Conservation (phyloP, 2,329 filamentous ascomycete species). For the Ophioceras dolichostomum region DNA sequence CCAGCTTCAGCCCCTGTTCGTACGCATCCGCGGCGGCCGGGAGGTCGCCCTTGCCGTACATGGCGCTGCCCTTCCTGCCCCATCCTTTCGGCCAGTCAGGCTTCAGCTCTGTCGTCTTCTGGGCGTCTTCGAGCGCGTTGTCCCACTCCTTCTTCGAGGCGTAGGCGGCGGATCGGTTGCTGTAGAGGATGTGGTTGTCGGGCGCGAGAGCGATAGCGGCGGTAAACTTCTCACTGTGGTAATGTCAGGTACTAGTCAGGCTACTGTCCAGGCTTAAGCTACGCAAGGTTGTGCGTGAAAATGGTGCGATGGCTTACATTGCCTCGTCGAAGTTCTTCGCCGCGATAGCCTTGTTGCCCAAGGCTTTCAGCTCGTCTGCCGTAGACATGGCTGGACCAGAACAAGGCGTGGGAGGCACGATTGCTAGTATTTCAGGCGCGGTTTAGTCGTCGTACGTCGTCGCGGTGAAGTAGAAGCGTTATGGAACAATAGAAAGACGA, state of each 20-base stretch:
- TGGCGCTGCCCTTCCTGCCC: slow-evolving; percentile 82
- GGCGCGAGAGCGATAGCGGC: slow-evolving; percentile 84
- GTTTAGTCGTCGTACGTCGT: background rate
- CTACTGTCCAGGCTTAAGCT: too few species aligned
- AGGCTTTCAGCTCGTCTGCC: slow-evolving; percentile 78
- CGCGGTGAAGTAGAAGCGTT: background rate
- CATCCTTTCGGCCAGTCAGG: slow-evolving; percentile 97
- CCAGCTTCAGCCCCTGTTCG: slow-evolving; percentile 85
- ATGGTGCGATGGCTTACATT: slow-evolving; percentile 54
- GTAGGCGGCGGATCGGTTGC: slow-evolving; percentile 81
- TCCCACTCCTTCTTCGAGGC: slow-evolving; percentile 85
- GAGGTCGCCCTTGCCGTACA: slow-evolving; percentile 79
- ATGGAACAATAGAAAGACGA: background rate
- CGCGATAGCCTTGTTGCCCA: slow-evolving; percentile 97
- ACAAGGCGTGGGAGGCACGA: too few species aligned
- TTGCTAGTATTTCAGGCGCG: background rate
- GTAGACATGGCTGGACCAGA: slow-evolving; percentile 33
- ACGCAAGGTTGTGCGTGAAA: background rate
- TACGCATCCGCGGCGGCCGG: slow-evolving; percentile 81
- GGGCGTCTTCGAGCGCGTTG: slow-evolving; percentile 75
- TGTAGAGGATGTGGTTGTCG: slow-evolving; percentile 92
- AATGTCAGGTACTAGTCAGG: background rate
- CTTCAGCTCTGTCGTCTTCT: slow-evolving; percentile 89
- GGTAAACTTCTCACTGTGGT: slow-evolving; percentile 74
- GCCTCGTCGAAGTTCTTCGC: slow-evolving; percentile 95